Percentiles rank a stretch among this genome's conserved stretches.
These are phyloP conservation scores for Botrytis porri DNA, from an alignment of 2,329 filamentous ascomycete species.

Conservation along the genomic window DNA sequence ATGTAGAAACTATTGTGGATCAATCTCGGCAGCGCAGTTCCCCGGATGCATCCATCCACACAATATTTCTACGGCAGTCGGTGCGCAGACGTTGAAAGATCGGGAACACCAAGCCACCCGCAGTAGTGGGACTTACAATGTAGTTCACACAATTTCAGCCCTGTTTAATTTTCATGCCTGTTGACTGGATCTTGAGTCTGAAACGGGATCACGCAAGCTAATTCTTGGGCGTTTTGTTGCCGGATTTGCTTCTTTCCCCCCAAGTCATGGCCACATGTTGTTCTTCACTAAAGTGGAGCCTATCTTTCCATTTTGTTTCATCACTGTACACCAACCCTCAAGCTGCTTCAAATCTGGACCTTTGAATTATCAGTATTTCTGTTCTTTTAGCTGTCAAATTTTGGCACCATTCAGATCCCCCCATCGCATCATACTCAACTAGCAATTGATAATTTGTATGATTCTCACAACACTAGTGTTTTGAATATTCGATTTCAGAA, in stretches of 20 bases:
- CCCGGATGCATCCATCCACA: neutral
- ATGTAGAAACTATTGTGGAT: neutral
- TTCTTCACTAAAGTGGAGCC: neutral
- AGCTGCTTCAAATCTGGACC: neutral
- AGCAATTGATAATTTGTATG: neutral
- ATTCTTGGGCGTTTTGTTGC: neutral
- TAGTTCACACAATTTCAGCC: neutral
- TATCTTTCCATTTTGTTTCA: neutral
- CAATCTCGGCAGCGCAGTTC: neutral
- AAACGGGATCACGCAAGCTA: neutral
- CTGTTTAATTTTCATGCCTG: neutral
- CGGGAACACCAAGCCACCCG: neutral
- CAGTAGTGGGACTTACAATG: neutral
- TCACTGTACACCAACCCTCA: neutral
- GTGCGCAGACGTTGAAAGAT: neutral
- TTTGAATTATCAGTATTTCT: neutral
- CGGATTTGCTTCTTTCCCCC: neutral
- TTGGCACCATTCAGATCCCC: neutral
- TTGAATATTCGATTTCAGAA: neutral
- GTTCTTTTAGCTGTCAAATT: neutral
- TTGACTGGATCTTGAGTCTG: neutral
- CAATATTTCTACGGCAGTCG: neutral
- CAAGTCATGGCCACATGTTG: neutral
- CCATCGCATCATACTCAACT: neutral
- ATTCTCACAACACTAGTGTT: neutral